Percentiles rank a stretch among this genome's conserved stretches.
These are phyloP conservation scores for Eutrema japonicum DNA, from an alignment of 345 rosid species.

Conservation along the genomic window DNA sequence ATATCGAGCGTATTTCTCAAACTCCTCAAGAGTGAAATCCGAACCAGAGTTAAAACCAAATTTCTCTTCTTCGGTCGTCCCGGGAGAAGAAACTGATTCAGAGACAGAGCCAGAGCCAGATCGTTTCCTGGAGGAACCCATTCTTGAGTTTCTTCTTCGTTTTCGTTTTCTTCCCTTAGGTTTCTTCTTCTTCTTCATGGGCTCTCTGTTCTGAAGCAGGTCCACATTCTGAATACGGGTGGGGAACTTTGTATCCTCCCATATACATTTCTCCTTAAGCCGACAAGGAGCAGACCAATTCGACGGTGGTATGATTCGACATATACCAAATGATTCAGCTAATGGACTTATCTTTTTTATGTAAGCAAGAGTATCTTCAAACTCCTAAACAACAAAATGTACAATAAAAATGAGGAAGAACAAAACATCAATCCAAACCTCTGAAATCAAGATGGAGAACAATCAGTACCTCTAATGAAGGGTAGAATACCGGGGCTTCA, in stretches of 20 bases:
- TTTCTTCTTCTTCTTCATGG: conserved; percentile 67
- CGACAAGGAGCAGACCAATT: conserved; percentile 79
- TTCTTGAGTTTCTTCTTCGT: conserved; percentile 57
- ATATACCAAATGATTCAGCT: conserved; percentile 79
- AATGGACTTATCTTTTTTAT: conserved; percentile 67
- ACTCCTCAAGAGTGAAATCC: conserved; percentile 71
- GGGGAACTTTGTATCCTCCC: conserved; percentile 71
- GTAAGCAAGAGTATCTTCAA: conserved; percentile 78
- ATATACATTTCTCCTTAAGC: conserved; percentile 58
- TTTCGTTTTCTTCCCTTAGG: conserved; percentile 61
- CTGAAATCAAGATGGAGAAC: conserved; percentile 11
- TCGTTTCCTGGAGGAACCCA: conserved; percentile 46
- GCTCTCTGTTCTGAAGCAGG: conserved; percentile 81
- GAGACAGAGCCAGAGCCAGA: conserved; percentile 35
- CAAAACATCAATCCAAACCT: background rate
- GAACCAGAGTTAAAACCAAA: conserved; percentile 85
- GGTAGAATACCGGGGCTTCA: conserved; percentile 78
- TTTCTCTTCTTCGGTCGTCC: conserved; percentile 53
- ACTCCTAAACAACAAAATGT: conserved; percentile 58
- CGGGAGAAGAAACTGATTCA: conserved; percentile 47
- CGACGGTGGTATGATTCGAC: conserved; percentile 84
- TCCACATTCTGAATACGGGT: conserved; percentile 78
- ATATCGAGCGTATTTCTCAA: conserved; percentile 57
- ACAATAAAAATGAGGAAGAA: conserved; percentile 10
- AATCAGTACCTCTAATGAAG: conserved; percentile 66